phyloP scores from a whole-genome alignment of 208 protist genomes.

The Leishmania gerbilli region DNA sequence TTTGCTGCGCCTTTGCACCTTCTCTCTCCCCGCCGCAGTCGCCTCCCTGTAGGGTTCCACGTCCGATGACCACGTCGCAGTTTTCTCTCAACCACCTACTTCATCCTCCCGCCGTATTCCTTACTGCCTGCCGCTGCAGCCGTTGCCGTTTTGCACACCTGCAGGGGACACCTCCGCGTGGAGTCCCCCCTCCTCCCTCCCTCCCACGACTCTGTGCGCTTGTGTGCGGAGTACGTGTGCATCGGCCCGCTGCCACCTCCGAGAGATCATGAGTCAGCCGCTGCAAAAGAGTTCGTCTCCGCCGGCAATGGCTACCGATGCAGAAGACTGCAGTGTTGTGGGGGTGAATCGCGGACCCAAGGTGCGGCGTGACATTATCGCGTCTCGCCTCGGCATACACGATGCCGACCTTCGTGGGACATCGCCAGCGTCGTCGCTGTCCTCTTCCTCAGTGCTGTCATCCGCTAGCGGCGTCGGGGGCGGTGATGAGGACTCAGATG shows the following conservation, averaged over 20 bases:
- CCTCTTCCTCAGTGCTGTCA: neutral
- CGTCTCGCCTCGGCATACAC: conserved; percentile 35
- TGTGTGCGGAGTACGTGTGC: neutral
- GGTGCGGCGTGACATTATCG: conserved; percentile 42
- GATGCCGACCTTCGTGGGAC: conserved; percentile 19
- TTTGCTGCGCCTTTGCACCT: neutral
- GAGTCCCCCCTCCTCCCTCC: neutral
- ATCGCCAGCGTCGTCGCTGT: conserved; percentile 13
- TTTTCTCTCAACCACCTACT: neutral
- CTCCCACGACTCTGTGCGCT: neutral
- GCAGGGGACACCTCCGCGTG: neutral
- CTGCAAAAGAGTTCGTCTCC: neutral
- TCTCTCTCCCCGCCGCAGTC: neutral
- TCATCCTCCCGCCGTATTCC: neutral
- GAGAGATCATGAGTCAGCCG: neutral
- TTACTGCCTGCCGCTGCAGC: neutral
- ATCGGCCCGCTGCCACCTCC: neutral
- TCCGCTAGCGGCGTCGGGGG: neutral
- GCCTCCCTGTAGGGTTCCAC: neutral
- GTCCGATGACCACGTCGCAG: neutral
- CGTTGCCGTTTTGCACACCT: neutral
- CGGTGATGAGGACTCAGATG: neutral
- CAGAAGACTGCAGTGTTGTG: neutral
- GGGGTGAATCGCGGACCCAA: conserved; percentile 31
- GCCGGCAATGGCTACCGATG: neutral